Base-by-base conservation (phyloP, 2,329 filamentous ascomycete species). In the Camillea tinctor region DNA sequence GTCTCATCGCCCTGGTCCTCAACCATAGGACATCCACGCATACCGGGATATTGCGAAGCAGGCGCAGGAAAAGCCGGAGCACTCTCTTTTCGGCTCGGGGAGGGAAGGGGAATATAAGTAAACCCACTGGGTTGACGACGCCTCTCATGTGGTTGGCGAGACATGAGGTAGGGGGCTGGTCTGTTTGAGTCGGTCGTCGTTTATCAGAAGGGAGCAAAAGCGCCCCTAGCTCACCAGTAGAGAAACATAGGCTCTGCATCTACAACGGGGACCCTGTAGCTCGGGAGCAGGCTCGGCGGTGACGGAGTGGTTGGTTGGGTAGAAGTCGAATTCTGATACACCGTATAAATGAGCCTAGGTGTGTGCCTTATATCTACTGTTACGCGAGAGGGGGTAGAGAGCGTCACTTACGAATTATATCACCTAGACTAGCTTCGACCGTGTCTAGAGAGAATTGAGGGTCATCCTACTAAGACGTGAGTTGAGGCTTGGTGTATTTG, bases 231-330 rank as follows among this genome's bases (percentile, higher is more conserved):
- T 22, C 9, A 62, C 60, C 57, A 59, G 19, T 62, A 59, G 44
- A 62, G 54, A 54, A 62, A 62, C 3, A 54, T 23, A 4, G 60
- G 60, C 7, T 57, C 40, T 9, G 50, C 59, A 22, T 62, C 57
- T 6, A 59, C 57, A 20, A 62, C 54, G 11, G 44, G 26, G 19
- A 60, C 19, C 17, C 23, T 44, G 23, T 30, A 60, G 22, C 8
- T 50, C 20, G 58, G 54, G 23, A n/a, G 58, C 19, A 44, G 49
- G 20, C 13, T 30, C 26, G n/a, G 11, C 20, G 17, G 21, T 53
- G 22, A 26, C n/a, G 30, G 21, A 24, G 20, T 21, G 24, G 21
- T 19, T 11, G 51, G 7, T 19, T 7, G 50, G 6, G 17, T 4
- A 30, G 36, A 23, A 48, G 57, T 20, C 11, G 8, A 15, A n/a